Base-by-base conservation (phyloP, 441 rosid species). In the Gossypium lobatum region DNA sequence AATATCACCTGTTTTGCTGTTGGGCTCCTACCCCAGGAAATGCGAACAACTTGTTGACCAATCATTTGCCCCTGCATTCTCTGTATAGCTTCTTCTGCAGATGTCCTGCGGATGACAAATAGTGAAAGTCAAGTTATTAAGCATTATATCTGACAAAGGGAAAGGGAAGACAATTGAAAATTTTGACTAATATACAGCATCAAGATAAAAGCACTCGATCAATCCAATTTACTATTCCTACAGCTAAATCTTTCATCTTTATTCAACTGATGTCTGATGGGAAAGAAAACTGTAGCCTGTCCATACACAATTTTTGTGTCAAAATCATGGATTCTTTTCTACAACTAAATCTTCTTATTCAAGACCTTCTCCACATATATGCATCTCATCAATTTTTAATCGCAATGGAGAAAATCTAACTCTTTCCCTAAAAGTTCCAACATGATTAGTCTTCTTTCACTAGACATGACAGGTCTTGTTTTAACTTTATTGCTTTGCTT, bases 51-150 rank as follows among this genome's bases (percentile, higher is more conserved):
- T 74, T 90, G 97, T 84, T 93, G 96, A 84, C 99, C 99, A 81
- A 95, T 91, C 84, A 88, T 70, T 61, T 88, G 90, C 50, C 95
- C 98, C 76, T 95, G 96, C 98, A 91, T 88, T 78, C 91, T 89
- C 73, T 85, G 89, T 46, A 91, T 82, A 79, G 97, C 96, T 74
- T 95, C 98, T 80, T 93, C 99, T 25, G 96, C 97, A 76, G 98
- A 91, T 72, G 85, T 61, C 85, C 99, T 95, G 63, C 39, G 9
- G n/a, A 73, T 18, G 42, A 14, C 45, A 66, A 69, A 53, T 14
- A 72, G 73, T 13, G 66, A 31, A 6, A 37, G 58, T 65, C 58
- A 75, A 70, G 39, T 20, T 59, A 67, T 70, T 26, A 64, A 11
- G 26, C 61, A 57, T 57, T 57, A 55, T 3, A 66, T 46, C 39